These are phyloP conservation scores for Ganoderma lucidum DNA, from an alignment of 1,284 basidiomycete genomes.

Conservation along the genomic window DNA sequence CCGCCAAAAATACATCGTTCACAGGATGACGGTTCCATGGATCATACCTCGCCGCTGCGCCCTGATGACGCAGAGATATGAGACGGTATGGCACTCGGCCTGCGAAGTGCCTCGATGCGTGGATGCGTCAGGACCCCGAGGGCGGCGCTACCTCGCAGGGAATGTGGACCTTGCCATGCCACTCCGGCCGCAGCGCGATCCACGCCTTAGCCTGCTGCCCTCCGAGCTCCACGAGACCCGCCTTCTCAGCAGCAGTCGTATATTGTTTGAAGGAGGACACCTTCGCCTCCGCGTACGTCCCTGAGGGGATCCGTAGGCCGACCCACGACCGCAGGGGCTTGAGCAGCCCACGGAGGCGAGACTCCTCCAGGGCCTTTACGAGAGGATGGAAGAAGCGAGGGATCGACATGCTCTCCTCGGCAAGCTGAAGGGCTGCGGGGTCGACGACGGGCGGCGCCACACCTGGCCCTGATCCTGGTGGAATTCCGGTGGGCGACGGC, in stretches of 20 bases:
- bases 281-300: conserved; percentile 52
- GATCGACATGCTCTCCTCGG: conserved; percentile 6
- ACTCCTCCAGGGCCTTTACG: conserved; percentile 29
- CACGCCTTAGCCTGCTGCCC: conserved; percentile 51
- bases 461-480: neutral
- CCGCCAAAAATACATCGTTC: neutral
- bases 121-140: neutral
- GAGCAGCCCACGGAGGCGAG: conserved; percentile 42
- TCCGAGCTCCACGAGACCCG: conserved; percentile 57
- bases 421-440: neutral
- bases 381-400: conserved; percentile 28
- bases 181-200: conserved; percentile 49
- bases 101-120: neutral
- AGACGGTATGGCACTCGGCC: conserved; percentile 1
- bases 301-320: conserved; percentile 43
- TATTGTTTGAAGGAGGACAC: conserved; percentile 56
- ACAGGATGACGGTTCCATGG: neutral
- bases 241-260: conserved; percentile 50
- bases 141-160: neutral
- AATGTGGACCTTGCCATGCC: conserved; percentile 21
- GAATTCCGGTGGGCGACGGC: neutral
- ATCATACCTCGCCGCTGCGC: neutral
- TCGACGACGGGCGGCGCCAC: neutral
- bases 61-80: neutral
- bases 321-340: conserved; percentile 51